Conservation (phyloP, 2,329 filamentous ascomycete genomes). For the Apiospora malaysiana region DNA sequence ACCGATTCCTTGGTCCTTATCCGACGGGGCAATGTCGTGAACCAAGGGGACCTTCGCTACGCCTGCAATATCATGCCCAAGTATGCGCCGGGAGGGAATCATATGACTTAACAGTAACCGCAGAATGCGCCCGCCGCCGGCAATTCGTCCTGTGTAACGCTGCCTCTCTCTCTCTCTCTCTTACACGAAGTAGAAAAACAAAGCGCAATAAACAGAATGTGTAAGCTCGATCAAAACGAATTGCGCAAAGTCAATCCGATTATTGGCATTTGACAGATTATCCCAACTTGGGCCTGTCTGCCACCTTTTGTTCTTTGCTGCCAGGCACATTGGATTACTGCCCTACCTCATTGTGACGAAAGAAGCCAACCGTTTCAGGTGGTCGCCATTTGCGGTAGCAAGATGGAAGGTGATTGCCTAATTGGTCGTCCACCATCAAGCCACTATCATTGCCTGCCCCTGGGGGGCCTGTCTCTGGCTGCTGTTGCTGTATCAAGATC, state of each 20-base stretch:
- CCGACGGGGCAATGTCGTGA: not conserved
- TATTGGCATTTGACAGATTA: not conserved
- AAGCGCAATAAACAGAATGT: no score
- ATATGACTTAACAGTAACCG: not conserved
- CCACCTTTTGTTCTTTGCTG: not conserved
- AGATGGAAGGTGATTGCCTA: not conserved
- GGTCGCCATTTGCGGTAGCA: not conserved
- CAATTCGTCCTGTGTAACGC: not conserved
- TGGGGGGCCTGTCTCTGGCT: not conserved
- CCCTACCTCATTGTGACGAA: not conserved
- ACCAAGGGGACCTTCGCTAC: not conserved
- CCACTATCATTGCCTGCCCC: not conserved
- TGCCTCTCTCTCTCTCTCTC: no score
- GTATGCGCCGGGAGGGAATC: constrained; percentile 5
- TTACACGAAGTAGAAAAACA: not conserved
- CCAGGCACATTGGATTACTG: not conserved
- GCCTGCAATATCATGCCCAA: not conserved
- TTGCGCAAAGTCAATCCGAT: not conserved
- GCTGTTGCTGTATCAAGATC: not conserved
- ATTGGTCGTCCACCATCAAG: not conserved
- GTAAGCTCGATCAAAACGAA: not conserved
- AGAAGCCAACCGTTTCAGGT: not conserved
- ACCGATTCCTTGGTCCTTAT: not conserved
- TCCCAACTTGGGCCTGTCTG: not conserved
- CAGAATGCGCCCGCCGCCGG: not conserved